A percentile compares a stretch with the other conserved stretches of the same genome.
These are phyloP conservation scores for Nematodospora anomalae DNA, from an alignment of 1,139 yeast species.

Conservation along the genomic window DNA sequence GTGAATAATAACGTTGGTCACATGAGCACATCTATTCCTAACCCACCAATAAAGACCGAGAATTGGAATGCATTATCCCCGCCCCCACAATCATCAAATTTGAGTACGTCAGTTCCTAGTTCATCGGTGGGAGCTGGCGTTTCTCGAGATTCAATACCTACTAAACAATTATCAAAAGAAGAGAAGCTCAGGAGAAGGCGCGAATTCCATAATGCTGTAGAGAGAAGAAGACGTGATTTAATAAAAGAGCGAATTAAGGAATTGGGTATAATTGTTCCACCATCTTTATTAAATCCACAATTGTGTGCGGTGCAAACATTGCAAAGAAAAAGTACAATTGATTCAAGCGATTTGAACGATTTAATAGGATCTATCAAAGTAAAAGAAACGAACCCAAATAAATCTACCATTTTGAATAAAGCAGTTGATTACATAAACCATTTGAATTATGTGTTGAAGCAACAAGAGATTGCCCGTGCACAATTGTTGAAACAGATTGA, in stretches of 20 bases:
- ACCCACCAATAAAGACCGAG: constrained; percentile 15
- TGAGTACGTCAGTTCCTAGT: constrained; percentile 16
- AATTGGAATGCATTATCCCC: constrained; percentile 27
- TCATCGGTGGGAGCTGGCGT: constrained; percentile 2
- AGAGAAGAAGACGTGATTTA: constrained; percentile 73
- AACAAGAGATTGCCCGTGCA: constrained; percentile 25
- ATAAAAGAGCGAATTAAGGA: constrained; percentile 77
- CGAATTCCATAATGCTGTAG: constrained; percentile 81
- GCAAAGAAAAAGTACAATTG: constrained; percentile 36
- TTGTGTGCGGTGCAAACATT: constrained; percentile 48
- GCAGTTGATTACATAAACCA: constrained; percentile 69
- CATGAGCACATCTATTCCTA: constrained; percentile 30
- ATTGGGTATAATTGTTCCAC: constrained; percentile 69
- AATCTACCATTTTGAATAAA: constrained; percentile 63
- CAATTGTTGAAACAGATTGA: constrained; percentile 11
- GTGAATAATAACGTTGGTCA: constrained; percentile 6
- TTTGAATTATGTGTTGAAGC: constrained; percentile 43
- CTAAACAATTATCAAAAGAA: constrained; percentile 60
- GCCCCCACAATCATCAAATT: constrained; percentile 17
- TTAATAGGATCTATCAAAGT: constrained; percentile 42
- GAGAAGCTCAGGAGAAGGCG: constrained; percentile 68
- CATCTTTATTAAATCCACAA: constrained; percentile 57
- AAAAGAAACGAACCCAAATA: constrained; percentile 71
- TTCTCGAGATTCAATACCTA: constrained; percentile 20
- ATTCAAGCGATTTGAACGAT: constrained; percentile 38